Evolutionary conservation across 1,284 basidiomycete genomes (phyloP), one percentile per base, ranked within the genome.

Genomic region (Tilletia caries): DNA sequence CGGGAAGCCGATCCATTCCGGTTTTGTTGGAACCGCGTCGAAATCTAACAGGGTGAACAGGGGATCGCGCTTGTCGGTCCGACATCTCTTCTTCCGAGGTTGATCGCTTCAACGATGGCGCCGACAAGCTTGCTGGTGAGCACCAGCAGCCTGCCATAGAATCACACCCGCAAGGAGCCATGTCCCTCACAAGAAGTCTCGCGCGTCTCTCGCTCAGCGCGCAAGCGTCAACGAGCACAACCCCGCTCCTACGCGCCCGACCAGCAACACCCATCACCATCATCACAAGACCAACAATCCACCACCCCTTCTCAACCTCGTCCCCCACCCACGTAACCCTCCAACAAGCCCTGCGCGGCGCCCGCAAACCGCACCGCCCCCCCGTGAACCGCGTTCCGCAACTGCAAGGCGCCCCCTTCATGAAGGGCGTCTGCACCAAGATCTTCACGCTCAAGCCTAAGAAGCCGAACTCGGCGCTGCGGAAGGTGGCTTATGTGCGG

Each of bases 381-480:
- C 77, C 80, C 1, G 80, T 81, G 52, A 82, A 82, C 73, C 79
- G 81, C 52, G 75, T 76, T 4, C 80, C 81, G 29, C 80, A 80
- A 12, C 71, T 82, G 27, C 77, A 82, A 60, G 73, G 75, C 5
- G 74, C 75, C 64, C 81, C 81, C 1, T 82, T 82, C 70, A 80
- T 82, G 50, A 82, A 82, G 68, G 81, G 81, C 44, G 81, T 82
- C 2, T 82, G 81, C 73, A 73, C 75, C 65, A 77, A 78, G 50
- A 79, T 83, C 69, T 83, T 81, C 65, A 83, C 81, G 43, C 79
- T 79, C 41, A 93, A 91, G 82, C 96, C 96, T 29, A 97, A 95
- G 87, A 99, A 99, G 84, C 96, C 96, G 75, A 99, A 99, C 85
- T 98, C 95, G 52, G 95, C 95, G 58, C 93, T 97, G 81, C 92